A percentile compares a stretch with the other conserved stretches of the same genome.
phyloP scores from a whole-genome alignment of 2,329 filamentous ascomycete genomes.

The Zymoseptoria crescenta region DNA sequence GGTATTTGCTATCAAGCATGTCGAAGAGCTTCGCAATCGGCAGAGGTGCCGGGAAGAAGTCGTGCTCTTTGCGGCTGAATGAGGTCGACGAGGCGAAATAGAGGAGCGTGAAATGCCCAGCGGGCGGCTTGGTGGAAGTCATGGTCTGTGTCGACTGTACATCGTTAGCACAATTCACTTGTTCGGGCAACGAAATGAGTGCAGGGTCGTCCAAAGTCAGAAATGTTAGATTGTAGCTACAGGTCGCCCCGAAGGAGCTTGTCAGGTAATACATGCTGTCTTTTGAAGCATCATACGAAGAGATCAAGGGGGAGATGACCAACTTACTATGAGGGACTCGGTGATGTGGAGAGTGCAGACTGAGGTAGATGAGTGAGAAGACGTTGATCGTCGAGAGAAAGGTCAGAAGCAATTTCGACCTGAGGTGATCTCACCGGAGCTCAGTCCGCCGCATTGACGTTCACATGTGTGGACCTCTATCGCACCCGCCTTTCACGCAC shows the following conservation, averaged over 20 bases:
- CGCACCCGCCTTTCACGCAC: neutral
- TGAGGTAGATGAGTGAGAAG: neutral
- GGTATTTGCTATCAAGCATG: conserved; percentile 61
- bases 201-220: conserved; percentile 1
- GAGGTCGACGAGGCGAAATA: conserved; percentile 73
- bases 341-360: neutral
- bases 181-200: neutral
- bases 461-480: neutral
- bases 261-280: conserved; percentile 45
- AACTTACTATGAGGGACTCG: neutral
- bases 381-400: neutral
- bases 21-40: conserved; percentile 55
- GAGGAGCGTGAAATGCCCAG: conserved; percentile 67
- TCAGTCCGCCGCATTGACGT: neutral
- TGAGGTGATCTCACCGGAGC: neutral
- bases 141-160: conserved; percentile 19
- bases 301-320: neutral
- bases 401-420: neutral
- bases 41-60: conserved; percentile 60
- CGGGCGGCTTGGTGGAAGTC: conserved; percentile 42
- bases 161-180: neutral
- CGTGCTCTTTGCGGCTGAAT: conserved; percentile 60
- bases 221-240: conserved; percentile 21
- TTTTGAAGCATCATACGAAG: conserved; percentile 27
- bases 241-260: conserved; percentile 16